Percentiles rank a stretch among this genome's conserved stretches.
These are phyloP conservation scores for Thinopyrum elongatum DNA, from an alignment of 176 grass and related monocot species.

Conservation along the genomic window DNA sequence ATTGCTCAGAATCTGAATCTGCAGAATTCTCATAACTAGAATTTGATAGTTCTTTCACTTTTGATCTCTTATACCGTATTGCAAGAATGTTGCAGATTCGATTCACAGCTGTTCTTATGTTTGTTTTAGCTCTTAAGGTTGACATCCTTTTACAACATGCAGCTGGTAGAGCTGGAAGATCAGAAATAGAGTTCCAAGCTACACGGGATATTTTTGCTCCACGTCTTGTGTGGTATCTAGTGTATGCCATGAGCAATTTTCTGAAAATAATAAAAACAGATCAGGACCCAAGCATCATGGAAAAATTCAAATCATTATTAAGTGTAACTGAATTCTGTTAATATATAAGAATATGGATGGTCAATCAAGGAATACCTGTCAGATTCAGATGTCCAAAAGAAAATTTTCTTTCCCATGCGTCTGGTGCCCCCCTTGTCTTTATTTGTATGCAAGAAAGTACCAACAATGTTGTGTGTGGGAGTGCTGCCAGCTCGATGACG, in stretches of 20 bases:
- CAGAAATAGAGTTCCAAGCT: slow-evolving; percentile 65
- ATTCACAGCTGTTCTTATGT: slow-evolving; percentile 56
- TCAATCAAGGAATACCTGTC: slow-evolving; percentile 62
- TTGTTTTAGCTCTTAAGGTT: slow-evolving; percentile 42
- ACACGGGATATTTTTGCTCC: slow-evolving; percentile 52
- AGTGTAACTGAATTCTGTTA: neutral
- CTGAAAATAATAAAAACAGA: slow-evolving; percentile 39
- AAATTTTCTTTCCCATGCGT: slow-evolving; percentile 40
- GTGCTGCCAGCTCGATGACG: neutral
- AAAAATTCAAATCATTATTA: neutral
- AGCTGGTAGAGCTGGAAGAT: slow-evolving; percentile 70
- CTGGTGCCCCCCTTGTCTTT: neutral
- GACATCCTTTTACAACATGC: slow-evolving; percentile 77
- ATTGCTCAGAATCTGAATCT: slow-evolving; percentile 33
- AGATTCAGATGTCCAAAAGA: slow-evolving; percentile 63
- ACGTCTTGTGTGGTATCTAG: slow-evolving; percentile 52
- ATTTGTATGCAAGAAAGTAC: neutral
- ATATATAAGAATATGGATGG: neutral
- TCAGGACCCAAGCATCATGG: slow-evolving; percentile 5
- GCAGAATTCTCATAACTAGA: slow-evolving; percentile 14
- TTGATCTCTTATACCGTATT: slow-evolving; percentile 28
- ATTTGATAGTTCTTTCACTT: slow-evolving; percentile 41
- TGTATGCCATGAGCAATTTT: slow-evolving; percentile 70
- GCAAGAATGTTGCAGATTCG: slow-evolving; percentile 64
- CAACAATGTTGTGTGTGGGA: neutral